These are phyloP conservation scores for Termitomyces sp. DNA, from an alignment of 768 basidiomycete genomes.

Conservation along the genomic window DNA sequence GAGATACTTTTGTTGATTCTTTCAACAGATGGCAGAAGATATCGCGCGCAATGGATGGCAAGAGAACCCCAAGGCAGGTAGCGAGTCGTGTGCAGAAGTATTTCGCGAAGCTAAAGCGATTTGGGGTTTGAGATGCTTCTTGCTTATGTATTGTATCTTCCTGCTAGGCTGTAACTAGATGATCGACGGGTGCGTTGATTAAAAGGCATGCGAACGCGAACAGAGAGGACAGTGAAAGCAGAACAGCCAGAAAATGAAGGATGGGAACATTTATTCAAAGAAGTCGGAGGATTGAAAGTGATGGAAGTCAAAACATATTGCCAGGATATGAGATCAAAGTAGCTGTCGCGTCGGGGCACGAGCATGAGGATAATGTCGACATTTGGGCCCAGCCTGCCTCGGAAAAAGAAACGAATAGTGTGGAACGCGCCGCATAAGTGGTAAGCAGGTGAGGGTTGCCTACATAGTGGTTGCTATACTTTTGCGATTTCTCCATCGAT, in stretches of 20 bases:
- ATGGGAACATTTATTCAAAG: too few species aligned
- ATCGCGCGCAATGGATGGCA: conserved; percentile 75
- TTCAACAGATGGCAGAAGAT: conserved; percentile 69
- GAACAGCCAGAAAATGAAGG: too few species aligned
- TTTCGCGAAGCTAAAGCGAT: conserved; percentile 77
- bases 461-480: too few species aligned
- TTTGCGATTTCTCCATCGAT: too few species aligned
- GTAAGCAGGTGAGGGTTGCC: too few species aligned
- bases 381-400: not conserved
- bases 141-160: not conserved
- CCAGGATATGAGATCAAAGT: not conserved
- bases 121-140: conserved; percentile 31
- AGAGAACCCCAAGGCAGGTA: conserved; percentile 77
- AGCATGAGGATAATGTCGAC: too few species aligned
- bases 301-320: too few species aligned
- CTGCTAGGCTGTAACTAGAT: not conserved
- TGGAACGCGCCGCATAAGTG: not conserved
- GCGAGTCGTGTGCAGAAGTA: conserved; percentile 88
- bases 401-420: too few species aligned
- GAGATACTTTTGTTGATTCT: not conserved
- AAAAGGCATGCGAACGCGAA: not conserved
- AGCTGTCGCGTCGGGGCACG: too few species aligned
- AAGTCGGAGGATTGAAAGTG: not conserved
- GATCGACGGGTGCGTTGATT: not conserved
- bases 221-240: not conserved